These are phyloP conservation scores for Mycosarcoma maydis DNA, from an alignment of 1,284 basidiomycete species.

Conservation along the genomic window DNA sequence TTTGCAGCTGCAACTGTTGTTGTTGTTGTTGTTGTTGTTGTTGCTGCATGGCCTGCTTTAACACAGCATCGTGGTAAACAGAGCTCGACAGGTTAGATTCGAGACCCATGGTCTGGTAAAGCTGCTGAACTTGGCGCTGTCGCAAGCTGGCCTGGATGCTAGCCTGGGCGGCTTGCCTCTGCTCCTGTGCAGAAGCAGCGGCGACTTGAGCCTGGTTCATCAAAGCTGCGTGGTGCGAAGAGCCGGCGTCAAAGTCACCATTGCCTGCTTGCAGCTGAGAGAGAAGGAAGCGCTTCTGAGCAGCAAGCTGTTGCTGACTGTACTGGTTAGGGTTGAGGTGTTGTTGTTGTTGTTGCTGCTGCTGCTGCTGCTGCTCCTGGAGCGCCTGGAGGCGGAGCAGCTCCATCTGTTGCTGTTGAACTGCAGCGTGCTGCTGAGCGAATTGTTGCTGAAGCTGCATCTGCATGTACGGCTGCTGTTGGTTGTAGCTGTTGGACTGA, in stretches of 20 bases:
- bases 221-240: conserved; percentile 20
- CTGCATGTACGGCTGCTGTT: conserved; percentile 45
- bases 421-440: conserved; percentile 43
- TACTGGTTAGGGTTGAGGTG: conserved; percentile 17
- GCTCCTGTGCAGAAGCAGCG: conserved; percentile 47
- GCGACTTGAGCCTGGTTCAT: conserved; percentile 26
- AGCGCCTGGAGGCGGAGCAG: conserved; percentile 52
- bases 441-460: conserved; percentile 50
- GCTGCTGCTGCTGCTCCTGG: conserved; percentile 49
- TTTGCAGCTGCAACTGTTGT: conserved; percentile 44
- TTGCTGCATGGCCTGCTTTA: conserved; percentile 39
- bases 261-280: conserved; percentile 49
- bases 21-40: conserved; percentile 32
- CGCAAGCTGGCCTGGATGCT: conserved; percentile 58
- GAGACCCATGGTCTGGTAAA: conserved; percentile 46
- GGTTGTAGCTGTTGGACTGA: conserved; percentile 13
- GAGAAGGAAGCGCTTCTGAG: conserved; percentile 57
- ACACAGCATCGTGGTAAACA: conserved; percentile 5
- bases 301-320: conserved; percentile 44
- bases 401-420: conserved; percentile 52
- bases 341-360: conserved; percentile 25
- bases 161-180: conserved; percentile 58
- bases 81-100: conserved; percentile 14
- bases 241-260: conserved; percentile 19
- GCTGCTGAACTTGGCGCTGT: conserved; percentile 56